Evolutionary conservation across 768 basidiomycete genomes (phyloP).

Genomic region (Macrolepiota dolichaula): DNA sequence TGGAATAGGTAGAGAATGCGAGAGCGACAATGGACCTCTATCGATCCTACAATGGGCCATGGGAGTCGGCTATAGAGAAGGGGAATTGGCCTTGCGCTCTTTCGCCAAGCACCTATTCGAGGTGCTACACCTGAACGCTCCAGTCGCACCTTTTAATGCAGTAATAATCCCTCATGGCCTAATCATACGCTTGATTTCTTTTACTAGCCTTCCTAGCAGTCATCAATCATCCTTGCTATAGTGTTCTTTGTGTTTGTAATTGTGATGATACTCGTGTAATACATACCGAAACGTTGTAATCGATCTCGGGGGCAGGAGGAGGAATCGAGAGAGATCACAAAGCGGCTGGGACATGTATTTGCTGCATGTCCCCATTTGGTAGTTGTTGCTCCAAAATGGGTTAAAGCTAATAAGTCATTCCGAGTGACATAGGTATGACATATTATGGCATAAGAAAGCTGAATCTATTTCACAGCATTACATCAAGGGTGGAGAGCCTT

Average conservation of each 20-base stretch:
- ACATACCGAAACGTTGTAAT: not conserved
- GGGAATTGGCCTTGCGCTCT: conserved; percentile 75
- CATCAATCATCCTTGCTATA: not conserved
- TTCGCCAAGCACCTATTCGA: conserved; percentile 76
- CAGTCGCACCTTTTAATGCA: not conserved
- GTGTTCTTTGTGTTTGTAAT: conserved; percentile 3
- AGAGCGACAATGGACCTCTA: conserved; percentile 56
- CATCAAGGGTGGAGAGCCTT: not conserved
- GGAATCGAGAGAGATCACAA: not conserved
- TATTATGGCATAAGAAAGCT: not conserved
- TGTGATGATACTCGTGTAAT: not conserved
- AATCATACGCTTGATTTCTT: conserved; percentile 1
- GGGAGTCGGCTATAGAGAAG: conserved; percentile 58
- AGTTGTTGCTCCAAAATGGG: conserved; percentile 30
- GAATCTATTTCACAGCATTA: not conserved
- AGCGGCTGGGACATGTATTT: not conserved
- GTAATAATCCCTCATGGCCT: conserved; percentile 7
- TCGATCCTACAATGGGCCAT: conserved; percentile 55
- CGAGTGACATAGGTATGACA: not conserved
- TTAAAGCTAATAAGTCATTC: conserved; percentile 12
- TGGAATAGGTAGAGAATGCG: conserved; percentile 70
- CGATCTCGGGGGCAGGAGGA: not conserved
- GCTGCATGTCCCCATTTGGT: conserved; percentile 24
- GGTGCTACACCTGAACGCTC: conserved; percentile 60
- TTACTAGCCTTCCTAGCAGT: not conserved